Evolutionary conservation across 2,329 filamentous ascomycete species (phyloP), one percentile per base, ranked within the genome.

Genomic region (Colletotrichum tabaci): DNA sequence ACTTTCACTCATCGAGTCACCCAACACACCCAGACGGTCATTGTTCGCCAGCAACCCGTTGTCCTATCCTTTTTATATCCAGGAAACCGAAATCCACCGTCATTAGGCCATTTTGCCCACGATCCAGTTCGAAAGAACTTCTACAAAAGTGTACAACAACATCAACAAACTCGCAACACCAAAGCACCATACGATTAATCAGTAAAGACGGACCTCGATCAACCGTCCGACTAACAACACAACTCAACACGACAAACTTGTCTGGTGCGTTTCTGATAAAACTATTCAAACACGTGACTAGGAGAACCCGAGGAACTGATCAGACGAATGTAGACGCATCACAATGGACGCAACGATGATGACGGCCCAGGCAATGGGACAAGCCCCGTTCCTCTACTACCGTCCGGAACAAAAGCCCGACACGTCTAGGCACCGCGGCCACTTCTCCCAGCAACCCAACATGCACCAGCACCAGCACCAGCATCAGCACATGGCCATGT

Each of bases 301-400:
- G 15, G n/a, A 61, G 64, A 70, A 13, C 23, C 8, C 16, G 61
- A 65, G 60, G 58, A 73, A 70, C 77, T 76, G 65, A 77, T 67
- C 63, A 70, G 61, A 73, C 71, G 56, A 69, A 35, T 38, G 35
- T 76, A 77, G 75, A 76, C 74, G 77, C 61, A 75, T 75, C 80
- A 82, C 84, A 85, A 94, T 94, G 92, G 92, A 94, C 79, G 82
- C 89, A 77, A 86, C 81, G 74, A 85, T 88, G 84, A 87, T 89
- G 84, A 76, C 79, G 40, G 79, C 83, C 78, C 90, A 88, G 82
- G 82, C 88, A 78, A 90, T 93, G 87, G 90, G 88, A 73, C 92
- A 93, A 84, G 89, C 91, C 75, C 87, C 93, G 71, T 97, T 95
- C 87, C 95, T 93, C 88, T 96, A 95, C 87, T 97, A 96, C 86